Evolutionary conservation across 192 early-diverging fungal genomes (phyloP).

Genomic region (Phycomyces nitens): DNA sequence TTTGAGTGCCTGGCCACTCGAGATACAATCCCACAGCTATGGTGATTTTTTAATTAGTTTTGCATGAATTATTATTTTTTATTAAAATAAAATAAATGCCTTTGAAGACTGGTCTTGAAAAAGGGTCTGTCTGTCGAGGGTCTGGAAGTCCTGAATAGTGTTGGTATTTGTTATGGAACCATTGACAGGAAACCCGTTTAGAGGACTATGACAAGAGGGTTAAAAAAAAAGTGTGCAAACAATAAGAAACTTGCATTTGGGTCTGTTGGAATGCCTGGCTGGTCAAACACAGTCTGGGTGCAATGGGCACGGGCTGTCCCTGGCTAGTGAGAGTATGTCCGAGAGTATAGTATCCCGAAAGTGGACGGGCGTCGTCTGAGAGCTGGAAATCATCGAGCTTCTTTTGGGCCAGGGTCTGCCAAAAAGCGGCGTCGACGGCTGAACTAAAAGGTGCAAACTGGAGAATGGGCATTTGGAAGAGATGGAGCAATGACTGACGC

Average conservation of each 20-base stretch:
- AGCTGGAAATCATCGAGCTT: conserved; percentile 85
- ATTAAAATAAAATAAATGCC: conserved; percentile 35
- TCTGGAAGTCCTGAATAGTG: conserved; percentile 90
- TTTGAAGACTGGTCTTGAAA: conserved; percentile 56
- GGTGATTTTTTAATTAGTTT: too few species aligned
- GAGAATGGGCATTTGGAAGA: conserved; percentile 40
- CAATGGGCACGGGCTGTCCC: conserved; percentile 37
- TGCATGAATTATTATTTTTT: conserved; percentile 14
- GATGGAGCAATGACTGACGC: too few species aligned
- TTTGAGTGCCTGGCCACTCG: conserved; percentile 56
- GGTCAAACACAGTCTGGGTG: conserved; percentile 63
- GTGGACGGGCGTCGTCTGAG: conserved; percentile 54
- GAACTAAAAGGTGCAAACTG: conserved; percentile 85
- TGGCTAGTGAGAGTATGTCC: conserved; percentile 33
- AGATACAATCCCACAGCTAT: conserved; percentile 76
- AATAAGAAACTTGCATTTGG: too few species aligned
- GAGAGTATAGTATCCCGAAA: conserved; percentile 65
- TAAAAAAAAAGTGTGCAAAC: too few species aligned
- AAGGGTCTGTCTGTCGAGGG: conserved; percentile 67
- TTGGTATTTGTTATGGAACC: conserved; percentile 86
- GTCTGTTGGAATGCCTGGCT: conserved; percentile 50
- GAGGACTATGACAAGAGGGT: conserved; percentile 37
- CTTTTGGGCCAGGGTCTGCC: conserved; percentile 74
- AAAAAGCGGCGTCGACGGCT: conserved; percentile 87
- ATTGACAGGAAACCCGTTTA: conserved; percentile 22